Conservation (phyloP, 2,329 filamentous ascomycete genomes). For the Trichophyton benhamiae region DNA sequence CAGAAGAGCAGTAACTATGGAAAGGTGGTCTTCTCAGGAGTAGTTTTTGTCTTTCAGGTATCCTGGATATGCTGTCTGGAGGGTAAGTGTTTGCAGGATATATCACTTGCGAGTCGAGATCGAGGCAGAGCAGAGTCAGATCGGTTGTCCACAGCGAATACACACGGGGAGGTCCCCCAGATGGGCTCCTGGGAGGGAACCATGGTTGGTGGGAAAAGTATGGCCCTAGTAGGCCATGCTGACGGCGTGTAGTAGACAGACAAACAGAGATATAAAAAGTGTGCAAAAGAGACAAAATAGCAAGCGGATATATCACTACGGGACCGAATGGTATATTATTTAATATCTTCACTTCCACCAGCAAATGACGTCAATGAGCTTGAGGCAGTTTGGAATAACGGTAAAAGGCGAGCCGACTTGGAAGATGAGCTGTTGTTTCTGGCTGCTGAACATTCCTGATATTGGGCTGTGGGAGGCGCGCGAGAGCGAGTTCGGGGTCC, state of each 20-base stretch:
- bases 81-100: not conserved
- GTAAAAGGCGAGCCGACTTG: not conserved
- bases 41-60: not conserved
- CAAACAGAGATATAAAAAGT: too few species aligned
- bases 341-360: not conserved
- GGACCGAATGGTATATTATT: not conserved
- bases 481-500: not conserved
- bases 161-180: slow-evolving; percentile 3
- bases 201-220: not conserved
- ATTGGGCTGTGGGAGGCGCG: not conserved
- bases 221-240: slow-evolving; percentile 1
- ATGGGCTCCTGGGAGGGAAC: not conserved
- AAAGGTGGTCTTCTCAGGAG: not conserved
- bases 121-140: not conserved
- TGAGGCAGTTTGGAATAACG: not conserved
- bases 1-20: not conserved
- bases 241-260: not conserved
- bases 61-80: not conserved
- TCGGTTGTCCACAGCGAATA: not conserved
- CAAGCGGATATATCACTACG: not conserved
- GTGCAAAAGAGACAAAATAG: not conserved
- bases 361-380: not conserved
- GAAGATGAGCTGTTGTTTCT: not conserved
- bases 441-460: not conserved
- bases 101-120: not conserved